These are phyloP conservation scores for Albifimbria verrucaria DNA, from an alignment of 2,329 filamentous ascomycete species.

Conservation along the genomic window DNA sequence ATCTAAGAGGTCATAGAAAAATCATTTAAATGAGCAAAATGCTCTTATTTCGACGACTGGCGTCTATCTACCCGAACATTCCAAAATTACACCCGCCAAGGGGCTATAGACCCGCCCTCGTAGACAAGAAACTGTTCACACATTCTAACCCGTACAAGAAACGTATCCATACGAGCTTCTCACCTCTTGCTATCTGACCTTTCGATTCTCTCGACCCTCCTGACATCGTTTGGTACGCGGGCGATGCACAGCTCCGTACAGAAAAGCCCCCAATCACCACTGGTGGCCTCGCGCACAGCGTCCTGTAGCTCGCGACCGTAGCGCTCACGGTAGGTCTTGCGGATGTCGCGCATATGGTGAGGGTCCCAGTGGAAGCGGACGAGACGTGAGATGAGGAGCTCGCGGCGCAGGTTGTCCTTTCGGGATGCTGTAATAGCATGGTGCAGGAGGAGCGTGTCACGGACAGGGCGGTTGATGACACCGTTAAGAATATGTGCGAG, in stretches of 20 bases:
- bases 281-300: slow-evolving; percentile 73
- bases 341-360: slow-evolving; percentile 74
- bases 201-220: slow-evolving; percentile 43
- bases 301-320: slow-evolving; percentile 74
- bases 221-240: slow-evolving; percentile 57
- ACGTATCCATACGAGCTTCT: not conserved
- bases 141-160: not conserved
- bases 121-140: no score
- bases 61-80: no score
- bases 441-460: slow-evolving; percentile 85
- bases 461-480: slow-evolving; percentile 90
- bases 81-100: no score
- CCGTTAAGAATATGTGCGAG: slow-evolving; percentile 95
- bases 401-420: slow-evolving; percentile 70
- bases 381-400: slow-evolving; percentile 82
- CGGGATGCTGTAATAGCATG: slow-evolving; percentile 79
- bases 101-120: no score
- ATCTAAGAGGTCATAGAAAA: slow-evolving; percentile 34
- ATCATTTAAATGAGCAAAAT: no score
- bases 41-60: no score
- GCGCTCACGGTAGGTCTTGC: slow-evolving; percentile 73
- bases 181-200: no score
- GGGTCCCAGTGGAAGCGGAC: slow-evolving; percentile 93
- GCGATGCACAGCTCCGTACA: slow-evolving; percentile 67
- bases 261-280: slow-evolving; percentile 73